Evolutionary conservation across 2,329 filamentous ascomycete genomes (phyloP).

Genomic region (Microsporum audouinii): DNA sequence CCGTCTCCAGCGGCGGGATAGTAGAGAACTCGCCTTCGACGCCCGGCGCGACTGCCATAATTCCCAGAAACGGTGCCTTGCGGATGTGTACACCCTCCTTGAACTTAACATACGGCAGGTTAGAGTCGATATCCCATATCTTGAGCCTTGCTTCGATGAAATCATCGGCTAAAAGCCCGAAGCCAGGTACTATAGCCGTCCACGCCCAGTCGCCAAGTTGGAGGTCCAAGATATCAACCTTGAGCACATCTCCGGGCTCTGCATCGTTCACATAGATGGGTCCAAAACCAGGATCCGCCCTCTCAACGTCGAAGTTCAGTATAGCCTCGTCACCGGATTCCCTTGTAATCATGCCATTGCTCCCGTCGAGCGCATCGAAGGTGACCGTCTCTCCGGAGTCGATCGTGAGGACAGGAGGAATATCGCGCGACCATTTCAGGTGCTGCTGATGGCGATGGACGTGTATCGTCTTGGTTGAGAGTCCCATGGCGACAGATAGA

Average conservation of each 20-base stretch:
- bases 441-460: slow-evolving; percentile 30
- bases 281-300: slow-evolving; percentile 41
- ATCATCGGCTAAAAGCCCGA: slow-evolving; percentile 42
- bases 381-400: slow-evolving; percentile 38
- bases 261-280: slow-evolving; percentile 41
- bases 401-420: slow-evolving; percentile 37
- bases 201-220: slow-evolving; percentile 40
- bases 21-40: slow-evolving; percentile 37
- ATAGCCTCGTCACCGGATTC: slow-evolving; percentile 34
- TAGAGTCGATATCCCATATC: slow-evolving; percentile 38
- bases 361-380: slow-evolving; percentile 42
- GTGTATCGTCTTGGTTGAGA: slow-evolving; percentile 24
- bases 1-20: slow-evolving; percentile 41
- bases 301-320: slow-evolving; percentile 30
- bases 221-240: slow-evolving; percentile 41
- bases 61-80: slow-evolving; percentile 42
- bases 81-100: slow-evolving; percentile 40
- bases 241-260: slow-evolving; percentile 42
- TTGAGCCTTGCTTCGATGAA: slow-evolving; percentile 37
- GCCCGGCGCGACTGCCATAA: slow-evolving; percentile 42
- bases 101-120: slow-evolving; percentile 35
- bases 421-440: slow-evolving; percentile 40
- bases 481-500: slow-evolving; percentile 12
- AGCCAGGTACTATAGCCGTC: slow-evolving; percentile 42
- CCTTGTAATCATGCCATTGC: slow-evolving; percentile 40